Evolutionary conservation across 2,329 filamentous ascomycete genomes (phyloP).

Genomic region (Blastomyces percursus): DNA sequence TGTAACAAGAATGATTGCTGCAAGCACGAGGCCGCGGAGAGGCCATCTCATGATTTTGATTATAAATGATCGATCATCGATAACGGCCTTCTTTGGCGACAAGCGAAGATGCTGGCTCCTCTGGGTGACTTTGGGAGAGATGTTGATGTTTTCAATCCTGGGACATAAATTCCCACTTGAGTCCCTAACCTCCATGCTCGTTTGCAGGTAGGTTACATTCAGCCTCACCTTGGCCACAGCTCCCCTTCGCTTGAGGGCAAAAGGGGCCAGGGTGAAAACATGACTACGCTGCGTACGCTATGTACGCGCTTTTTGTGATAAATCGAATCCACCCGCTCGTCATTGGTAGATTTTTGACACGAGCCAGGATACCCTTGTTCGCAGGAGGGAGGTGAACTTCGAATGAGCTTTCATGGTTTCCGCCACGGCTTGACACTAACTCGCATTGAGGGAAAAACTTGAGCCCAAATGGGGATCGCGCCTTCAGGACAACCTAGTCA

Average conservation of each 20-base stretch:
- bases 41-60: slow-evolving; percentile 7
- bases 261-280: neutral
- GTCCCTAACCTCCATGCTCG: neutral
- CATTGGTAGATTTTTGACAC: neutral
- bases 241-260: too few relatives aligned
- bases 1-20: neutral
- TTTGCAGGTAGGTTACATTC: neutral
- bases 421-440: neutral
- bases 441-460: neutral
- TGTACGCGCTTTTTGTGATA: neutral
- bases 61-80: neutral
- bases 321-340: neutral
- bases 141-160: neutral
- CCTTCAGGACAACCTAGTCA: neutral
- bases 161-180: neutral
- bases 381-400: neutral
- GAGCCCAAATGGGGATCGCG: neutral
- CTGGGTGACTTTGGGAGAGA: neutral
- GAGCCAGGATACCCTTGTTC: neutral
- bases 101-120: neutral
- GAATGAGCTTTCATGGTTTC: neutral
- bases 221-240: neutral
- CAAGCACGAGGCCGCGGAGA: slow-evolving; percentile 2
- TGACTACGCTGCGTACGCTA: neutral
- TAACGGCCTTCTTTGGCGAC: neutral